Percentiles rank a stretch among this genome's conserved stretches.
These are phyloP conservation scores for Mortierella sp. DNA, from an alignment of 371 early-diverging fungal genomes.

Conservation along the genomic window DNA sequence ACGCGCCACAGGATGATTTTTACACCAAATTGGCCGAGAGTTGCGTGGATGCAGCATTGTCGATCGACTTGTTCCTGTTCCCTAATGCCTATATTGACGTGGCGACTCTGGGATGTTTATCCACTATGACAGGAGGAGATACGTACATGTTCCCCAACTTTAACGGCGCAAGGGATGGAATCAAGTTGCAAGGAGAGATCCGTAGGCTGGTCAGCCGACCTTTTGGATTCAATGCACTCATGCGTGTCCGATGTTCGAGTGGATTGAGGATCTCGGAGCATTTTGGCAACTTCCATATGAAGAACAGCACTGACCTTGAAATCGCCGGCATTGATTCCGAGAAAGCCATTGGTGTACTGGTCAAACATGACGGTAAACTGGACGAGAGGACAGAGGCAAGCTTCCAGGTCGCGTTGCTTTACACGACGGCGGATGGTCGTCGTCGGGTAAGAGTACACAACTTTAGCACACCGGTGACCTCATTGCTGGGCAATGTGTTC, in stretches of 20 bases:
- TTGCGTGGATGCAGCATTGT: constrained; percentile 81
- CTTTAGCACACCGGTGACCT: constrained; percentile 80
- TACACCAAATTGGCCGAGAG: constrained; percentile 86
- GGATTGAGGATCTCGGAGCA: constrained; percentile 86
- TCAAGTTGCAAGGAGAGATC: constrained; percentile 75
- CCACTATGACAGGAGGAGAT: constrained; percentile 90
- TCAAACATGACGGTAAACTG: constrained; percentile 91
- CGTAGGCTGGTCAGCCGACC: constrained; percentile 75
- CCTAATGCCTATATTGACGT: constrained; percentile 89
- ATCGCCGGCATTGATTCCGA: constrained; percentile 89
- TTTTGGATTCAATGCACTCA: constrained; percentile 88
- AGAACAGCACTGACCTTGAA: constrained; percentile 92
- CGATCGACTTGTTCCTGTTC: constrained; percentile 90
- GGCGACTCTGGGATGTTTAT: constrained; percentile 80
- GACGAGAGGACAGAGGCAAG: constrained; percentile 83
- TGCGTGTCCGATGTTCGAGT: constrained; percentile 93
- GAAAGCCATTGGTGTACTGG: constrained; percentile 82
- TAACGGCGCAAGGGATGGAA: constrained; percentile 71
- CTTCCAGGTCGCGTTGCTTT: constrained; percentile 92
- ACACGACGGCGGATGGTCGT: constrained; percentile 88
- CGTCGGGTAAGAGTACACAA: constrained; percentile 94
- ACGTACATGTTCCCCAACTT: constrained; percentile 83
- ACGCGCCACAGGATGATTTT: constrained; percentile 84
- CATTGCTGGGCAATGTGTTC: constrained; percentile 84
- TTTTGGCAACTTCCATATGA: constrained; percentile 94